Percentiles rank a stretch among this genome's conserved stretches.
Evolutionary conservation across 371 early-diverging fungal species (phyloP).

Genomic region (Blakeslea trispora): DNA sequence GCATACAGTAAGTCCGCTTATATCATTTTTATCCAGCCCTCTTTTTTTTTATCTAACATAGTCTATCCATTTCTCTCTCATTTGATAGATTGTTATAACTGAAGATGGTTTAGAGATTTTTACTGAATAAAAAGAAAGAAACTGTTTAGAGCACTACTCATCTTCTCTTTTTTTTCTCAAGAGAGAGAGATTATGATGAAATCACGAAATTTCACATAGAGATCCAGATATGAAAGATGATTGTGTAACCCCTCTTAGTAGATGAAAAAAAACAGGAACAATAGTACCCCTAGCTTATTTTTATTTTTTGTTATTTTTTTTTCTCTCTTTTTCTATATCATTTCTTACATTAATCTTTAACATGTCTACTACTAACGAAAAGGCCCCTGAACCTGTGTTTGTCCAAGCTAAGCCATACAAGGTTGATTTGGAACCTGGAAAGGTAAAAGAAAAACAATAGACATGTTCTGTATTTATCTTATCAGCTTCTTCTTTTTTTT

Average conservation of each 20-base stretch:
- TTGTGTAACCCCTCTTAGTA: no score
- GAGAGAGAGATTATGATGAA: no score
- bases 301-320: background rate
- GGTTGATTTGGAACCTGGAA: constrained; percentile 37
- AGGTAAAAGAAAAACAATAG: constrained; percentile 14
- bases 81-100: constrained; percentile 58
- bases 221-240: no score
- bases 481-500: background rate
- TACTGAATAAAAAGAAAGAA: constrained; percentile 51
- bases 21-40: no score
- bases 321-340: background rate
- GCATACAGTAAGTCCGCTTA: constrained; percentile 39
- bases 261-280: no score
- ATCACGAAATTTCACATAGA: no score
- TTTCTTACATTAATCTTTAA: constrained; percentile 23
- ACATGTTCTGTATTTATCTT: constrained; percentile 1
- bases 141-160: no score
- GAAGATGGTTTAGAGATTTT: constrained; percentile 72
- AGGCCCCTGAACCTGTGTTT: constrained; percentile 26
- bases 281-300: no score
- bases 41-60: constrained; percentile 32
- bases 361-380: constrained; percentile 15
- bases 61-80: no score
- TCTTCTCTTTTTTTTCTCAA: no score
- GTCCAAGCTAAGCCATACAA: constrained; percentile 38